Base-by-base conservation (phyloP, 2,329 filamentous ascomycete genomes). In the Phyllosticta capitalensis region DNA sequence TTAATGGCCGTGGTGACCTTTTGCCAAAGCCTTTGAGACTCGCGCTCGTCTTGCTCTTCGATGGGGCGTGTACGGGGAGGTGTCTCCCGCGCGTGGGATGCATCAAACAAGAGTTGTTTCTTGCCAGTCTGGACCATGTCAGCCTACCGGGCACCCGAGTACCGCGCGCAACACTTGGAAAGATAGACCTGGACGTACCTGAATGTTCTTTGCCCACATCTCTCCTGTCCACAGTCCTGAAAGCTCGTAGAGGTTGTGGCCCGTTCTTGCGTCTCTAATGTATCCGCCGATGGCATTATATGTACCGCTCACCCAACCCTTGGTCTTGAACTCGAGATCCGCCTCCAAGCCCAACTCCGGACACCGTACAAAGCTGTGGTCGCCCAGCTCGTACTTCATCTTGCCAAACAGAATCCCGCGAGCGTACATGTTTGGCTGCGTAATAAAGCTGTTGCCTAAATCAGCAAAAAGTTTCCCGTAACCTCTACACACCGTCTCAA, bases 361-460 rank as follows among this genome's bases (percentile, higher is more conserved):
- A 72, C 94, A 97, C 65, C 87, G 83, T 20, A 99, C 89, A 67
- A 91, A 90, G 71, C 92, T 96, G 76, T 96, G 92, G 72, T 97
- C 92, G 64, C 92, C 94, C 7, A 99, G 84, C 77, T 99, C 94
- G 74, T 97, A 99, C 74, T 96, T 97, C 94, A 99, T 97, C 74
- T 96, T 97, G 54, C 94, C 94, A 68, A 99, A 96, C 9, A 99
- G 79, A 62, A 99, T 97, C 38, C 94, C 92, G 63, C 94, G 84
- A 21, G 92, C 94, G 73, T 99, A 99, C 91, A 99, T 99, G 77
- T 99, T 99, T 19, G 94, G 94, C 70, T 99, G 94, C 4, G 94
- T 97, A 56, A 97, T 76, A 68, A 95, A 89, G 74, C 90, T 95
- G 62, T 28, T 52, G 28, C n/a, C n/a, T 20, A 28, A 24, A 17